Base-by-base conservation (phyloP, 2,329 filamentous ascomycete genomes). In the Ceratocystis lukuohia region DNA sequence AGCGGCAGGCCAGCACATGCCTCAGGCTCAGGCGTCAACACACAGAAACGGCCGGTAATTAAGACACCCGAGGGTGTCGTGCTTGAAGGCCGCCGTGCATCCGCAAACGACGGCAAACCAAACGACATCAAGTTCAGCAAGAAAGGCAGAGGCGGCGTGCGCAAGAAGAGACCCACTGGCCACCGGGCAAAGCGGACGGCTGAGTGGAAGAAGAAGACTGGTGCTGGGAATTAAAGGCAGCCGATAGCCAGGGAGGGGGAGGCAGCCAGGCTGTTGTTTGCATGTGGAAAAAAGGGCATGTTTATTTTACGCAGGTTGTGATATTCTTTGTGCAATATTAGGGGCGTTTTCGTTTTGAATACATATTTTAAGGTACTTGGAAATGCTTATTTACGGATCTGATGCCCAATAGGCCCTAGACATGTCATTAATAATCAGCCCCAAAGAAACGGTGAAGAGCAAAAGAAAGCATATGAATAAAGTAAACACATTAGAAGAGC, bases 31-130 rank as follows among this genome's bases (percentile, higher is more conserved):
- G 66, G 62, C 45, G 62, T 50, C n/a, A 50, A 53, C 15, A 68
- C 46, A 70, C 68, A 57, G 70, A 68, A 48, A 69, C 69, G 20
- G 68, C 69, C 63, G 53, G 73, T 66, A 4, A 74, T 82, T 70
- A 82, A 84, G 75, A 80, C 82, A 1, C 86, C 87, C 0, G 87
- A 91, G 74, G 20, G n/a, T 28, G 83, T 92, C 69, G 82, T 92
- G n/a, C 92, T 93, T 71, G 90, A 95, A 74, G 90, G 90, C 0
- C 85, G 87, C 69, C 82, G 90, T 65, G 89, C 89, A 8, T 89
- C 82, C 65, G 77, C 81, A 41, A 87, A 80, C 67, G 84, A 87
- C 68, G 86, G 83, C 3, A 85, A 80, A 71, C 84, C 84, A 50
- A 87, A 78, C 74, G 84, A 84, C 71, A 74, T 84, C 69, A 86